Percentiles rank a stretch among this genome's conserved stretches.
These are phyloP conservation scores for Fraxinus nigra DNA, from an alignment of 305 asterid species.

Conservation along the genomic window DNA sequence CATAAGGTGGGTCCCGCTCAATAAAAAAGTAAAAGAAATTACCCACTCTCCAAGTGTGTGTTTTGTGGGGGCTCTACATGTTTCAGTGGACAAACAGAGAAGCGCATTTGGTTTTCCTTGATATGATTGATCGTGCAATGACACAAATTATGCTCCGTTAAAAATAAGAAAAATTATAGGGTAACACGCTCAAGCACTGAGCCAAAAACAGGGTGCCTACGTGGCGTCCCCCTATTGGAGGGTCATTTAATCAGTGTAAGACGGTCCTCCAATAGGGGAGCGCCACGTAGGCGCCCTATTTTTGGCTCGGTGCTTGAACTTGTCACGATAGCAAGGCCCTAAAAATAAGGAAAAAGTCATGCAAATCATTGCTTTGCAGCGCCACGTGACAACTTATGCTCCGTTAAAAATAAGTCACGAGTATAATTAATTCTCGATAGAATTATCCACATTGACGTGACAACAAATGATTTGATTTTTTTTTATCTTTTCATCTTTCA, in stretches of 20 bases:
- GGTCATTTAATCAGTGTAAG: no score
- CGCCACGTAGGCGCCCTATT: no score
- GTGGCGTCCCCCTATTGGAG: no score
- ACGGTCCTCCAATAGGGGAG: no score
- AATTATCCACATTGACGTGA: background rate
- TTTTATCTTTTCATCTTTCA: background rate
- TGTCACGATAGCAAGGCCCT: no score
- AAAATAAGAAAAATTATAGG: background rate
- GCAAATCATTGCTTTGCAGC: constrained; percentile 5
- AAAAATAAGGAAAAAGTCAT: background rate
- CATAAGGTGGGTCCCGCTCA: no score
- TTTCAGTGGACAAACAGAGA: background rate
- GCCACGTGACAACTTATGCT: background rate
- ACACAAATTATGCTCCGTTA: background rate
- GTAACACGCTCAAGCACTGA: no score
- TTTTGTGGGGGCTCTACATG: no score
- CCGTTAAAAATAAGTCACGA: background rate
- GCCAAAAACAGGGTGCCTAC: no score
- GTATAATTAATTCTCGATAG: background rate
- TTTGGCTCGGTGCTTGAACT: no score
- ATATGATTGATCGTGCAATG: constrained; percentile 9
- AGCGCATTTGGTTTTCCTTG: background rate
- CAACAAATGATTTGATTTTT: background rate
- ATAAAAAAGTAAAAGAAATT: no score
- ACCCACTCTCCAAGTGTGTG: no score